Percentiles rank a stretch among this genome's conserved stretches.
phyloP scores from a whole-genome alignment of 129 eudicot species.

The Flaveria ramosissima region DNA sequence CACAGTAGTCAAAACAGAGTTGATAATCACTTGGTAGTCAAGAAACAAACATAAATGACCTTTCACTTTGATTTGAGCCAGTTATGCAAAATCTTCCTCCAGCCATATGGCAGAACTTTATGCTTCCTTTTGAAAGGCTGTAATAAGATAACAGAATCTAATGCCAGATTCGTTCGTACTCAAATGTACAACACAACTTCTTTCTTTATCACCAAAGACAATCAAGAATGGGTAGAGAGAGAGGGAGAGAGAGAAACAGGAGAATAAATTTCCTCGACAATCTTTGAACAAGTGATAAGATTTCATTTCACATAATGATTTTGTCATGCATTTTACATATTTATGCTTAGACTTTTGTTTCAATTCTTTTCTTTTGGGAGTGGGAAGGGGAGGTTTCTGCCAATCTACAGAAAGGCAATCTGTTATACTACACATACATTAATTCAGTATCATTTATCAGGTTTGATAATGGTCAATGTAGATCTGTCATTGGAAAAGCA shows the following conservation, averaged over 20 bases:
- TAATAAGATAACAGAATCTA: constrained; percentile 29
- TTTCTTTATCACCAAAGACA: constrained; percentile 33
- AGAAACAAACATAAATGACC: constrained; percentile 35
- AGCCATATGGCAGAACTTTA: constrained; percentile 25
- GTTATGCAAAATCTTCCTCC: constrained; percentile 16
- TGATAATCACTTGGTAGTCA: constrained; percentile 23
- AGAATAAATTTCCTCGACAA: neutral
- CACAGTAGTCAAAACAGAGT: neutral
- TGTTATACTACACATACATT: neutral
- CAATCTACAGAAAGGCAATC: constrained; percentile 31
- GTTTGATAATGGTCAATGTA: constrained; percentile 7
- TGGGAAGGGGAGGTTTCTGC: constrained; percentile 13
- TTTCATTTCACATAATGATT: neutral
- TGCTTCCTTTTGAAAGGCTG: constrained; percentile 34
- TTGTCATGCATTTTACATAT: constrained; percentile 7
- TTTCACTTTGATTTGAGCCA: constrained; percentile 36
- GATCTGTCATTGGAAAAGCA: constrained; percentile 22
- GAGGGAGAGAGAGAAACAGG: neutral
- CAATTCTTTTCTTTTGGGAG: neutral
- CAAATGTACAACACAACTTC: constrained; percentile 23
- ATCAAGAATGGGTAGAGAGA: constrained; percentile 31
- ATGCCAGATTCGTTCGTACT: constrained; percentile 35
- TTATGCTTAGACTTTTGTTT: neutral
- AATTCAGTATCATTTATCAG: constrained; percentile 22
- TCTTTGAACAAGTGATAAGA: neutral